Evolutionary conservation across 495 filamentous ascomycete species (phyloP).

Genomic region (Aspergillus haitiensis): DNA sequence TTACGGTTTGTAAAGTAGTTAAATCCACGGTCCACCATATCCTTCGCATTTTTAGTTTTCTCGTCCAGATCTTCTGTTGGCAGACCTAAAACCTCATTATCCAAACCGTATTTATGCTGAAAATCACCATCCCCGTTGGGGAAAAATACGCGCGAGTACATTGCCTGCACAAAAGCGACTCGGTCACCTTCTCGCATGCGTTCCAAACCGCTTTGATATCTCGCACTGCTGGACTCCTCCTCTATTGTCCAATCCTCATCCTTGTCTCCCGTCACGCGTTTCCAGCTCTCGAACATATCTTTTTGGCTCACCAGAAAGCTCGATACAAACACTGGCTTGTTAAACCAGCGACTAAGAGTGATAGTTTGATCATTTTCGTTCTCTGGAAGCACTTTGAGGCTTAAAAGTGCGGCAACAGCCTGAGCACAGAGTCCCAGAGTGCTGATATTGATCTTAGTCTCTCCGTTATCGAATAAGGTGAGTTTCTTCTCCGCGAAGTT

Average conservation of each 20-base stretch:
- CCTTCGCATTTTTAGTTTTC: slow-evolving; percentile 32
- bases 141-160: slow-evolving; percentile 57
- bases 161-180: slow-evolving; percentile 26
- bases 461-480: slow-evolving; percentile 52
- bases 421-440: slow-evolving; percentile 50
- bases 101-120: slow-evolving; percentile 35
- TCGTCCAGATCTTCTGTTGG: slow-evolving; percentile 62
- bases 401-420: slow-evolving; percentile 45
- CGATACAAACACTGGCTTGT: slow-evolving; percentile 44
- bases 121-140: slow-evolving; percentile 47
- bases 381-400: slow-evolving; percentile 45
- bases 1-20: slow-evolving; percentile 7
- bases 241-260: slow-evolving; percentile 58
- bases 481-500: slow-evolving; percentile 39
- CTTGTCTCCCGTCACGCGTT: slow-evolving; percentile 54
- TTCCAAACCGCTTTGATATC: slow-evolving; percentile 42
- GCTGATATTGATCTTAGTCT: slow-evolving; percentile 35
- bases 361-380: slow-evolving; percentile 35
- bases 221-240: slow-evolving; percentile 41
- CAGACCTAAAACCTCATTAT: slow-evolving; percentile 54
- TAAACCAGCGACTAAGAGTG: slow-evolving; percentile 34
- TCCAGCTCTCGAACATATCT: slow-evolving; percentile 52
- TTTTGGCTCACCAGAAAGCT: slow-evolving; percentile 51
- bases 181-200: slow-evolving; percentile 44
- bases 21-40: slow-evolving; percentile 9